These are phyloP conservation scores for Pelargonium nanum DNA, from an alignment of 345 rosid species.

Conservation along the genomic window DNA sequence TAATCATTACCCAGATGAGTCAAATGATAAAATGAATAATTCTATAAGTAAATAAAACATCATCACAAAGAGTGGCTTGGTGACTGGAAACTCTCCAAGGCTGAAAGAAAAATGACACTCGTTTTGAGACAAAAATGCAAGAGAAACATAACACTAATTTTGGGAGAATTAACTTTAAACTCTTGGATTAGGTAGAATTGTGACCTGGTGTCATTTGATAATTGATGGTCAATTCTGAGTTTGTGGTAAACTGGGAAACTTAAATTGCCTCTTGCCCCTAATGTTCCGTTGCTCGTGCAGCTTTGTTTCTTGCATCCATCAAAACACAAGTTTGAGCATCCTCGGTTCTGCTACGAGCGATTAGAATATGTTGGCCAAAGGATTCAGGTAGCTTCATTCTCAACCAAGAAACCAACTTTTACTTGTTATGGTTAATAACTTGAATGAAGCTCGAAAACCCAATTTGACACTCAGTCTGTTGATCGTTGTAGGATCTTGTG, in stretches of 20 bases:
- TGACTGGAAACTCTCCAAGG: too few species aligned
- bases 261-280: not conserved
- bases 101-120: too few species aligned
- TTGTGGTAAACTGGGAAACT: not conserved
- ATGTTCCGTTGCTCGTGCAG: slow-evolving; percentile 26
- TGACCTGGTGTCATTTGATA: not conserved
- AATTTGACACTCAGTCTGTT: not conserved
- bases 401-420: too few species aligned
- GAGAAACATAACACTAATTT: too few species aligned
- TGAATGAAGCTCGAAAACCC: not conserved
- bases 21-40: too few species aligned
- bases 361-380: slow-evolving; percentile 88
- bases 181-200: not conserved
- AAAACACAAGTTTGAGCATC: slow-evolving; percentile 82
- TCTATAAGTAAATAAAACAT: too few species aligned
- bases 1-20: too few species aligned
- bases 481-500: slow-evolving; percentile 49
- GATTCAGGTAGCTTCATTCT: slow-evolving; percentile 90
- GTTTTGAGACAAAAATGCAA: too few species aligned
- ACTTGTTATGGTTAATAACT: too few species aligned
- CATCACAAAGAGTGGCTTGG: too few species aligned
- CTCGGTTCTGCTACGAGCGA: slow-evolving; percentile 81
- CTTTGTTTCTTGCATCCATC: slow-evolving; percentile 98
- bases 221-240: not conserved
- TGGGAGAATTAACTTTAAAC: too few species aligned